Base-by-base conservation (phyloP, 331 rosid genomes). In the Acacia concinna region DNA sequence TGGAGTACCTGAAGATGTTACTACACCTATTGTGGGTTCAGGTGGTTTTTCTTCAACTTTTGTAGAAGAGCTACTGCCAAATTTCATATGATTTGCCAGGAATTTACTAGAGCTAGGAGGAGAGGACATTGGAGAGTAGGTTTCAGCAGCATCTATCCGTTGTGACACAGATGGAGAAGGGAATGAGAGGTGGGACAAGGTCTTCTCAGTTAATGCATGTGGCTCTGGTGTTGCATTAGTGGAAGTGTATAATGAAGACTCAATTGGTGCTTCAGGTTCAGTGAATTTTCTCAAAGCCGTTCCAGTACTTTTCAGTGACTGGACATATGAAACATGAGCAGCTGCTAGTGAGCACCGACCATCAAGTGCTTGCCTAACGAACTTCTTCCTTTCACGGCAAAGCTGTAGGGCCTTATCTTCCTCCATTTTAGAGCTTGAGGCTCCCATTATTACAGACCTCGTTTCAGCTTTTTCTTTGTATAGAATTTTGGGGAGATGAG, bases 331-430 rank as follows among this genome's bases (percentile, higher is more conserved):
- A 64, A 85, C 79, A 74, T 90, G 90, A 77, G 96, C 84, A 31
- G 91, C 84, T 32, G 96, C 96, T 31, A 90, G 63, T 30, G 93
- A 84, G 84, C 93, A 91, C 44, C 93, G 83, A 51, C 93, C 90
- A 68, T 91, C 89, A 65, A 91, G 90, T 37, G 93, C 93, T 86
- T 86, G 91, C 86, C 83, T 88, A 64, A 90, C 90, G 79, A 85
- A 84, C 76, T 85, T 90, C 84, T 82, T 90, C 83, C 96, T 82
- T 56, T 85, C 93, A 54, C 90, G 91, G 84, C 96, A 90, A 40
- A 88, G 80, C 81, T 86, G 84, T 28, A 90, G 81, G 68, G 85
- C 90, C 77, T 87, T 88, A 74, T 91, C 93, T 67, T 91, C 96
- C 85, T 91, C 96, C 35, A 85, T 66, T 82, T 78, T 91, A 35